A percentile compares a stretch with the other conserved stretches of the same genome.
Evolutionary conservation across 2,329 filamentous ascomycete genomes (phyloP).

Genomic region (Ophiostoma montium): DNA sequence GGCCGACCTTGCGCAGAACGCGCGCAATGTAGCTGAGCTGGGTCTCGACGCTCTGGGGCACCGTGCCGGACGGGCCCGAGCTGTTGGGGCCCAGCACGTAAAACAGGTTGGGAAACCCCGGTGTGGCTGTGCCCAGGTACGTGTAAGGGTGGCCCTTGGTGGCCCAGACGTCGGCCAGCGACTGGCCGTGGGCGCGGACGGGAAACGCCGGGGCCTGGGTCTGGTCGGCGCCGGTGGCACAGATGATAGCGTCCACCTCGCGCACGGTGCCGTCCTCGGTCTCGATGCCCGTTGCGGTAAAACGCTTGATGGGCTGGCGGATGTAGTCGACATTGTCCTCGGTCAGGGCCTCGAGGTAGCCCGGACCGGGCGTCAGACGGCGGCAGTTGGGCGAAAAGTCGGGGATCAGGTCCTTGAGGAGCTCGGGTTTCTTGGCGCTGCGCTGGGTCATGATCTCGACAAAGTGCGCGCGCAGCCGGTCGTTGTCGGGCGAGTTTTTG

Average conservation of each 20-base stretch:
- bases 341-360: slow-evolving; percentile 50
- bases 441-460: slow-evolving; percentile 38
- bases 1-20: slow-evolving; percentile 34
- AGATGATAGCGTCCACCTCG: slow-evolving; percentile 51
- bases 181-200: slow-evolving; percentile 38
- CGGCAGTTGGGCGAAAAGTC: slow-evolving; percentile 52
- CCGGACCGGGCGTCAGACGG: slow-evolving; percentile 50
- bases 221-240: slow-evolving; percentile 52
- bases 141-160: slow-evolving; percentile 47
- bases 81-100: slow-evolving; percentile 17
- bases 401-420: slow-evolving; percentile 42
- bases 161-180: slow-evolving; percentile 43
- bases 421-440: slow-evolving; percentile 37
- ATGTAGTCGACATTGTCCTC: slow-evolving; percentile 50
- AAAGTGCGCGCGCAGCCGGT: slow-evolving; percentile 31
- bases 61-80: slow-evolving; percentile 10
- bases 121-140: slow-evolving; percentile 18
- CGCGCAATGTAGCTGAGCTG: slow-evolving; percentile 28
- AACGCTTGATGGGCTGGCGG: slow-evolving; percentile 38
- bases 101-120: slow-evolving; percentile 19
- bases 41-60: slow-evolving; percentile 12
- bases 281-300: slow-evolving; percentile 46
- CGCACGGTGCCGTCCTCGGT: slow-evolving; percentile 41
- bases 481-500: slow-evolving; percentile 35
- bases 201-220: slow-evolving; percentile 46